Base-by-base conservation (phyloP, 2,329 filamentous ascomycete species). In the Sarocladium brachiariae region DNA sequence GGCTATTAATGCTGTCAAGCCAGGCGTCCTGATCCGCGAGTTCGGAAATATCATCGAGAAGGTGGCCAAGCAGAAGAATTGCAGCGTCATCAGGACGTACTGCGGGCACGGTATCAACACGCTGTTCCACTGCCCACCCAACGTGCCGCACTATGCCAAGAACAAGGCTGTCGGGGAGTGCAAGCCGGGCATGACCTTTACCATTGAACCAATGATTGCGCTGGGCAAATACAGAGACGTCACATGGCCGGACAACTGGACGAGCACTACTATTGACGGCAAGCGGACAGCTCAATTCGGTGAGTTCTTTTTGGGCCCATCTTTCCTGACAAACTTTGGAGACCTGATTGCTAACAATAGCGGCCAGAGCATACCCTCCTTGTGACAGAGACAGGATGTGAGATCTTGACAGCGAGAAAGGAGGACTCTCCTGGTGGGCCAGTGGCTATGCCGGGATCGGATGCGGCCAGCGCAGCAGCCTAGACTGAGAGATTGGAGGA, bases 181-280 rank as follows among this genome's bases (percentile, higher is more conserved):
- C 53, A 96, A 96, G 73, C 85, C 89, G 0, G 93, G 93, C 50
- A 96, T 97, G 90, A 96, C 90, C 56, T 99, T 99, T 63, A 99
- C 93, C 1, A 99, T 99, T 54, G 93, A 99, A 72, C 93, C 93
- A 14, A 99, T 99, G 93, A 91, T 99, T 65, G 90, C 89, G 35
- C 69, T 96, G 51, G 93, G 93, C 52, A 91, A 88, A 54, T 88
- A 96, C 69, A 83, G 83, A 55, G 93, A 99, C 64, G 86, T 93
- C 66, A 97, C 90, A 0, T 99, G 93, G 93, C 93, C 93, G 0
- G 93, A 99, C 66, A 89, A 97, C 73, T 99, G 93, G 93, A 99
- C 93, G 1, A 96, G 90, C 68, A 88, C 89, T 4, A 99, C 93
- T 0, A 80, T 84, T 51, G 93, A 99, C 65, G 93, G 93, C 48